Base-by-base conservation (phyloP, 805 yeast genomes). In the Tetrapisispora iriomotensis region DNA sequence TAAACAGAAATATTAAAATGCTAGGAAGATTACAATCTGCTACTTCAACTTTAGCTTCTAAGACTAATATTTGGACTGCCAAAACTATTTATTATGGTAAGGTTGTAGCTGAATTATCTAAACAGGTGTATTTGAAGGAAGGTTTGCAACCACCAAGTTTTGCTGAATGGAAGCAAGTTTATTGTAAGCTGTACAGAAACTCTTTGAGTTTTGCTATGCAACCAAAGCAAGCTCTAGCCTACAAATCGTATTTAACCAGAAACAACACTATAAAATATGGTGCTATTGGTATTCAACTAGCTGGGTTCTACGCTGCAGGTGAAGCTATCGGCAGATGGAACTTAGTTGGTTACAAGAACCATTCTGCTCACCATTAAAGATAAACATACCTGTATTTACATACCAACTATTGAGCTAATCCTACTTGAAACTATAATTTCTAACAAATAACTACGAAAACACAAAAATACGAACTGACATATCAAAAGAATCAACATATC, bases 311-410 rank as follows among this genome's bases (percentile, higher is more conserved):
- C 67, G 77, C 96, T 21, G 72, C 90, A 34, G 98, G 98, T 61
- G 98, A 92, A 74, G 77, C 88, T 52, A 73, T 92, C 58, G 98
- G 98, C 59, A 86, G 97, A 74, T 82, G 97, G 72, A 77, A 83
- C 57, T 54, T 92, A 45, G 83, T 87, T 58, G 96, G 96, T 51
- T 90, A 92, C 75, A 73, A 61, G 45, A 65, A 53, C 62, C 38
- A 46, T 27, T 28, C 46, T 29, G 24, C 40, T 31, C 20, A 29
- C 13, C 30, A 31, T 25, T 19, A 19, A 13, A 7, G 6, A 23
- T 15, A 15, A 23, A 14, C 36, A 33, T 33, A n/a, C n/a, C n/a
- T n/a, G n/a, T n/a, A n/a, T n/a, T n/a, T n/a, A n/a, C n/a, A n/a
- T n/a, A n/a, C n/a, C n/a, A n/a, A n/a, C n/a, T n/a, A n/a, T n/a